These are phyloP conservation scores for Calonectria hongkongensis DNA, from an alignment of 2,329 filamentous ascomycete genomes.

Conservation along the genomic window DNA sequence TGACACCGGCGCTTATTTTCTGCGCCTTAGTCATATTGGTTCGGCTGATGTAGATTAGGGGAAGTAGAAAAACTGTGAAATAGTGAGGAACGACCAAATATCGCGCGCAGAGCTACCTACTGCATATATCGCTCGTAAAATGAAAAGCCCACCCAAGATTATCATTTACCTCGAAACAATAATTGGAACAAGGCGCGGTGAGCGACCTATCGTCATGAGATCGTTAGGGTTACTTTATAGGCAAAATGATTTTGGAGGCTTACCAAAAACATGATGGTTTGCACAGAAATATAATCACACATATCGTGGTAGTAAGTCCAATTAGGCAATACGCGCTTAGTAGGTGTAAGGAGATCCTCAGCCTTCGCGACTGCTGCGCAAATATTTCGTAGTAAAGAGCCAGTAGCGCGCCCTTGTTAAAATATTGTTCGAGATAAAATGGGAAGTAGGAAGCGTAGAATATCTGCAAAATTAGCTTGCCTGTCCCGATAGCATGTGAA, in stretches of 20 bases:
- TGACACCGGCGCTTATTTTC: conserved; percentile 21
- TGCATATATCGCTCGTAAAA: conserved; percentile 2
- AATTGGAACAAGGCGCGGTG: neutral
- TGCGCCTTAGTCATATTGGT: conserved; percentile 24
- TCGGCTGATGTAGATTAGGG: conserved; percentile 14
- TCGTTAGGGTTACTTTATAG: neutral
- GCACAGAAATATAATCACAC: neutral
- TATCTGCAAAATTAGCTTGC: neutral
- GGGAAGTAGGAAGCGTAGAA: conserved; percentile 12
- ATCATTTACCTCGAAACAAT: neutral
- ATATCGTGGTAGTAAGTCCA: conserved; percentile 5
- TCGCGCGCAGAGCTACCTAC: neutral
- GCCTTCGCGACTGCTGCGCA: neutral
- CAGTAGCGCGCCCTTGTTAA: conserved; percentile 17
- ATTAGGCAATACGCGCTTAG: neutral
- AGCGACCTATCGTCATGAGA: neutral
- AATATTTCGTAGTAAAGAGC: conserved; percentile 30
- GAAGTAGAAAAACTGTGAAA: conserved; percentile 14
- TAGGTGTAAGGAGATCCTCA: neutral
- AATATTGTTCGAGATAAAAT: conserved; percentile 20
- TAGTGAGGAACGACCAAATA: neutral
- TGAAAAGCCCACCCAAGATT: conserved; percentile 30
- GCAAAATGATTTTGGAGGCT: too few species aligned
- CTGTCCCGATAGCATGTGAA: too few species aligned
- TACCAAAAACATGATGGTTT: conserved; percentile 11